Percentiles rank a stretch among this genome's conserved stretches.
These are phyloP conservation scores for Parasitella parasitica DNA, from an alignment of 371 early-diverging fungal genomes.

Conservation along the genomic window DNA sequence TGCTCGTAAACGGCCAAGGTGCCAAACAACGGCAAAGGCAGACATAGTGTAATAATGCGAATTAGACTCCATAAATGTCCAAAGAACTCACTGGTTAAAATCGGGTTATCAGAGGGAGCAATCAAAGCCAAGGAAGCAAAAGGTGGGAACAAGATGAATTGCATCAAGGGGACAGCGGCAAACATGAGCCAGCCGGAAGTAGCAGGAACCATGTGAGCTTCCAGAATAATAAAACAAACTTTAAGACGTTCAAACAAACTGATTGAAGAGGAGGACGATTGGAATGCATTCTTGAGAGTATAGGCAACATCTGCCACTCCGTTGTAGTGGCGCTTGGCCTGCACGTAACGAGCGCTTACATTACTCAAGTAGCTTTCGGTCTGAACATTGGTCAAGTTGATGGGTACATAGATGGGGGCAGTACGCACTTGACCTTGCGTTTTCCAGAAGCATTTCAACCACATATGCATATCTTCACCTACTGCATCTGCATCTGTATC, in stretches of 20 bases:
- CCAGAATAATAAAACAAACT: slow-evolving; percentile 47
- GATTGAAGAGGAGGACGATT: slow-evolving; percentile 34
- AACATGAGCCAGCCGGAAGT: slow-evolving; percentile 62
- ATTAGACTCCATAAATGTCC: slow-evolving; percentile 43
- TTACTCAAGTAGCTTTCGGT: slow-evolving; percentile 56
- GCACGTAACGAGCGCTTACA: slow-evolving; percentile 67
- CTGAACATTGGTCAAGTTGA: slow-evolving; percentile 75
- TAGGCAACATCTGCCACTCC: slow-evolving; percentile 62
- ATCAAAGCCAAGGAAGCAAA: slow-evolving; percentile 28
- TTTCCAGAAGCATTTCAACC: slow-evolving; percentile 77
- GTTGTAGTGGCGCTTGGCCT: slow-evolving; percentile 71
- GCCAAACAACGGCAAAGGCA: slow-evolving; percentile 51
- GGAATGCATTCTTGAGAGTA: slow-evolving; percentile 40
- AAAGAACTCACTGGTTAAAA: slow-evolving; percentile 45
- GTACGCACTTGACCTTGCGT: slow-evolving; percentile 67
- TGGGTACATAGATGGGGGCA: slow-evolving; percentile 72
- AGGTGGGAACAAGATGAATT: slow-evolving; percentile 49
- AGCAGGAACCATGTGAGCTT: slow-evolving; percentile 56
- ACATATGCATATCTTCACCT: slow-evolving; percentile 88
- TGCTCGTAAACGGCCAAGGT: slow-evolving; percentile 52
- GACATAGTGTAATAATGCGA: slow-evolving; percentile 44
- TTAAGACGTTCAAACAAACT: slow-evolving; percentile 36
- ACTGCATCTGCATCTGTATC: slow-evolving; percentile 78
- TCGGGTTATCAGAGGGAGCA: slow-evolving; percentile 39
- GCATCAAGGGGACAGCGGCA: slow-evolving; percentile 56